Evolutionary conservation across 768 basidiomycete species (phyloP), one percentile per base, ranked within the genome.

Genomic region (Daedaleopsis nitida): DNA sequence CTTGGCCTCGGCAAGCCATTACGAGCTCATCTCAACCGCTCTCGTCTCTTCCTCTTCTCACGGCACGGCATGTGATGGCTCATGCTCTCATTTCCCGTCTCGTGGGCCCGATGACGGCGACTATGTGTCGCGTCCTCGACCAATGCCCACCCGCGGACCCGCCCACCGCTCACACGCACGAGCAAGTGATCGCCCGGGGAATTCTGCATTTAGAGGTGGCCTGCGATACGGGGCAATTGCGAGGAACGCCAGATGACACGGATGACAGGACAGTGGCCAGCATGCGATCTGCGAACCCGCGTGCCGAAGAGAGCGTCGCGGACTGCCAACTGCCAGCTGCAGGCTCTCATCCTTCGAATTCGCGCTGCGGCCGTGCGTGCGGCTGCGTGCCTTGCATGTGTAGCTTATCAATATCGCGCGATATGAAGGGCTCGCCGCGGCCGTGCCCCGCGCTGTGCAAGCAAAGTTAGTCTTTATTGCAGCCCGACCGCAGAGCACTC

Each of bases 61-160:
- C 56, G 47, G 21, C 17, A 5, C 45, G 24, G 37, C 60, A 62
- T 61, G 60, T 61, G 60, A 61, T 39, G 51, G 37, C 38, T 44
- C 56, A 16, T 8, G 11, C 42, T 38, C 59, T 52, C 60, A 49
- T 39, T 57, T 42, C 24, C 32, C 45, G 44, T 34, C 56, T 47
- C 24, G 43, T 48, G 55, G 52, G 55, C 21, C 21, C 23, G 44
- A 61, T 61, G 60, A 57, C 52, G 55, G 45, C 21, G 52, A 43
- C 16, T 21, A 57, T 62, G 60, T 48, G 50, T 24, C 34, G 44
- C 35, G 23, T 27, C 35, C 37, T 32, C 24, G 32, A 35, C 55
- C 37, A 19, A 35, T 42, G 39, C 55, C 32, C 50, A 38, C 50
- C 24, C 14, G 5, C 42, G 32, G 23, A 24, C 27, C 21, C 19